Conservation (phyloP, 495 filamentous ascomycete species). For the Penicillium macrosclerotiorum region DNA sequence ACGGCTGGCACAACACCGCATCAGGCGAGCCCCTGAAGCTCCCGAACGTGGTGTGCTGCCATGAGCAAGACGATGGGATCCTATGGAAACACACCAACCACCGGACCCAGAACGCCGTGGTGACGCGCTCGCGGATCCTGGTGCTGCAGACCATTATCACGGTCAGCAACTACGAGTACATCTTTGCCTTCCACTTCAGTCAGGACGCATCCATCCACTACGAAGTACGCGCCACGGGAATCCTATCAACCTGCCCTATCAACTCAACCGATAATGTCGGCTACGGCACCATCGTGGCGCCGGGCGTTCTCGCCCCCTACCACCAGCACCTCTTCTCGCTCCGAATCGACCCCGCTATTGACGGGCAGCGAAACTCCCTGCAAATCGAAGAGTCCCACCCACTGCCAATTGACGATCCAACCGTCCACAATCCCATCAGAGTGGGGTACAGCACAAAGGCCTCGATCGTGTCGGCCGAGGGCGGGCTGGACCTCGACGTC, state of each 20-base stretch:
- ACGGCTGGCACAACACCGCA: slow-evolving; percentile 51
- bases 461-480: slow-evolving; percentile 54
- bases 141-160: slow-evolving; percentile 76
- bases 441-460: slow-evolving; percentile 64
- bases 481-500: slow-evolving; percentile 62
- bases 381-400: slow-evolving; percentile 67
- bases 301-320: slow-evolving; percentile 72
- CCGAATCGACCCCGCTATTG: slow-evolving; percentile 79
- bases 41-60: slow-evolving; percentile 60
- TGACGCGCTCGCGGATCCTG: slow-evolving; percentile 54
- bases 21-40: slow-evolving; percentile 50
- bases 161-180: slow-evolving; percentile 82
- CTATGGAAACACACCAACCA: slow-evolving; percentile 71
- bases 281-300: slow-evolving; percentile 83
- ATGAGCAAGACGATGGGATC: slow-evolving; percentile 67
- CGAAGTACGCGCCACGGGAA: slow-evolving; percentile 84
- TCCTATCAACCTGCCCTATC: slow-evolving; percentile 78
- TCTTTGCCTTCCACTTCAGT: slow-evolving; percentile 80
- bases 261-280: slow-evolving; percentile 49
- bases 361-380: slow-evolving; percentile 66
- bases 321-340: slow-evolving; percentile 92
- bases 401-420: slow-evolving; percentile 54
- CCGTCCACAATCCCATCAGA: slow-evolving; percentile 69
- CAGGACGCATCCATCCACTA: slow-evolving; percentile 75
- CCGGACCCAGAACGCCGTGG: slow-evolving; percentile 56